phyloP scores from a whole-genome alignment of 169 alveolate genomes.

The Cryptosporidium baileyi region DNA sequence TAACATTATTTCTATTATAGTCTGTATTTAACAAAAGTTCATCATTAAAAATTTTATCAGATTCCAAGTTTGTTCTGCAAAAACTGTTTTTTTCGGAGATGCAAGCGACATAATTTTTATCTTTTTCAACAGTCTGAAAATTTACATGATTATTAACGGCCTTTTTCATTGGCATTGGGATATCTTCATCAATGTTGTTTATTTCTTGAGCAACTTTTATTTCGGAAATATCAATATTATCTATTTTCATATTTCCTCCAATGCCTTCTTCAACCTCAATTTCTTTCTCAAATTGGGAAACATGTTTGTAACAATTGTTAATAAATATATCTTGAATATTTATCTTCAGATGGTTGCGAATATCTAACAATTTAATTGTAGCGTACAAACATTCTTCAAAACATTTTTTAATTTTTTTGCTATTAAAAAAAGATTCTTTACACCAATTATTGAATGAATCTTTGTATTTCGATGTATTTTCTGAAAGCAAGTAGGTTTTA shows the following conservation, averaged over 20 bases:
- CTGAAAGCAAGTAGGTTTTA: background rate
- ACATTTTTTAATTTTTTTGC: background rate
- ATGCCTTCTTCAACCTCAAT: background rate
- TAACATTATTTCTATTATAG: background rate
- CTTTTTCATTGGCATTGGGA: background rate
- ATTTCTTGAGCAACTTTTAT: background rate
- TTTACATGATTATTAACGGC: no score
- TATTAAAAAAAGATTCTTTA: background rate
- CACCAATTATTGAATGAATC: background rate
- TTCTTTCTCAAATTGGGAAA: background rate
- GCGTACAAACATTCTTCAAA: background rate
- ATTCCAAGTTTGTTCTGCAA: background rate
- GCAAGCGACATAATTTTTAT: no score
- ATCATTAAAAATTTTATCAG: background rate
- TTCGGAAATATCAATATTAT: background rate
- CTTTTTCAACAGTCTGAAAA: no score
- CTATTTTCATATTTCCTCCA: background rate
- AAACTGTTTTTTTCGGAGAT: background rate
- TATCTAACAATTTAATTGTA: no score
- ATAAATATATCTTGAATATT: background rate
- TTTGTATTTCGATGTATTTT: background rate
- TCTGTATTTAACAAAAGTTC: background rate
- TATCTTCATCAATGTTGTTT: background rate
- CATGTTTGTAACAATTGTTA: background rate
- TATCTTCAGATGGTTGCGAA: no score